A percentile compares a stretch with the other conserved stretches of the same genome.
Evolutionary conservation across 2,329 filamentous ascomycete species (phyloP).

Genomic region (Capronia coronata): DNA sequence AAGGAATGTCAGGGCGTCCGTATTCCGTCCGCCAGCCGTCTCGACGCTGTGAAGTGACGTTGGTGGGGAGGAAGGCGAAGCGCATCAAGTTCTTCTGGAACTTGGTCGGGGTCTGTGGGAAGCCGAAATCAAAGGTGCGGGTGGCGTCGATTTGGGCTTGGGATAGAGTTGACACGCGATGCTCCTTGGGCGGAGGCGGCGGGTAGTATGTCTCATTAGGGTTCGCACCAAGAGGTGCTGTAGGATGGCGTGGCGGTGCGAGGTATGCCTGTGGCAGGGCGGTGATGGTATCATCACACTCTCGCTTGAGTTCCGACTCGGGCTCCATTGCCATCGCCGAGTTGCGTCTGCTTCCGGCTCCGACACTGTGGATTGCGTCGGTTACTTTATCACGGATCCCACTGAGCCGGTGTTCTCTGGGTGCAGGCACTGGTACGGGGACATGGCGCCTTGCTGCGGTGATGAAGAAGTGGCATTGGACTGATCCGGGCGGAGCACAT

Average conservation of each 20-base stretch:
- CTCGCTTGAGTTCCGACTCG: slow-evolving; percentile 66
- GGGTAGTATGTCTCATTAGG: slow-evolving; percentile 16
- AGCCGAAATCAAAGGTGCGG: slow-evolving; percentile 66
- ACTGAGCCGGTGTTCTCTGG: slow-evolving; percentile 46
- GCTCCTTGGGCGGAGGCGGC: slow-evolving; percentile 15
- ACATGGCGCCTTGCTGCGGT: slow-evolving; percentile 61
- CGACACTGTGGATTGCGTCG: slow-evolving; percentile 69
- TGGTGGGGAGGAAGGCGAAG: slow-evolving; percentile 66
- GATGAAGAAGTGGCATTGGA: slow-evolving; percentile 92
- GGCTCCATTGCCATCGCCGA: slow-evolving; percentile 74
- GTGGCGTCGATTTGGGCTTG: slow-evolving; percentile 23
- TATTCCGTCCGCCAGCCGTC: slow-evolving; percentile 91
- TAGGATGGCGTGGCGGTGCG: slow-evolving; percentile 24
- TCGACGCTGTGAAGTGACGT: slow-evolving; percentile 31
- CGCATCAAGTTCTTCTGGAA: slow-evolving; percentile 87
- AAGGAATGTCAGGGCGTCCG: slow-evolving; percentile 78
- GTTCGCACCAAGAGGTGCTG: background rate
- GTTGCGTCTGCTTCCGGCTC: slow-evolving; percentile 71
- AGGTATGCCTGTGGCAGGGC: slow-evolving; percentile 59
- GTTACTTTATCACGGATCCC: slow-evolving; percentile 77
- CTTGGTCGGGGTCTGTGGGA: slow-evolving; percentile 74
- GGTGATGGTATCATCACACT: slow-evolving; percentile 67
- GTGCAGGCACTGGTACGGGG: slow-evolving; percentile 28
- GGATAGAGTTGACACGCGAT: slow-evolving; percentile 17
- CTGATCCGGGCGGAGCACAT: slow-evolving; percentile 76